Evolutionary conservation across 805 yeast genomes (phyloP).

Genomic region (Candida palmyrensis): DNA sequence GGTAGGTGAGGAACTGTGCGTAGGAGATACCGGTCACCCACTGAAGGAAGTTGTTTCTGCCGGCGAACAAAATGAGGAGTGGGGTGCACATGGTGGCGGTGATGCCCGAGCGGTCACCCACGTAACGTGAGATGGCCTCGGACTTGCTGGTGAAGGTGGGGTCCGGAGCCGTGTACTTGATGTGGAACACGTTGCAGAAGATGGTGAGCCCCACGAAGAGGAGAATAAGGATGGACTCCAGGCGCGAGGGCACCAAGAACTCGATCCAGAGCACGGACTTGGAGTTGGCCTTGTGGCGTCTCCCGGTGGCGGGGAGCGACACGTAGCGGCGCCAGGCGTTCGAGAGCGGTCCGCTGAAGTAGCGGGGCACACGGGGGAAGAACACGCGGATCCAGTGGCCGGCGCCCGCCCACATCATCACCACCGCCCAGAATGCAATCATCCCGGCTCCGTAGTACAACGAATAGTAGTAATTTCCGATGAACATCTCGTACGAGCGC

Average conservation of each 20-base stretch:
- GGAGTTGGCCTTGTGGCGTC: constrained; percentile 23
- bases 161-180: constrained; percentile 24
- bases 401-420: constrained; percentile 18
- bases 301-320: constrained; percentile 34
- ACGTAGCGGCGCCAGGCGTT: constrained; percentile 29
- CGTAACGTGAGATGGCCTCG: constrained; percentile 33
- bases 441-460: constrained; percentile 36
- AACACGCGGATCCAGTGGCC: constrained; percentile 27
- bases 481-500: constrained; percentile 27
- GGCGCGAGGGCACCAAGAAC: constrained; percentile 36
- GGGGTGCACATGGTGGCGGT: constrained; percentile 50
- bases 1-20: constrained; percentile 52
- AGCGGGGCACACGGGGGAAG: constrained; percentile 15
- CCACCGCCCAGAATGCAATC: constrained; percentile 26
- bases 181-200: constrained; percentile 17
- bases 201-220: constrained; percentile 25
- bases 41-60: constrained; percentile 59
- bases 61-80: constrained; percentile 52
- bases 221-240: constrained; percentile 27
- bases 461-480: constrained; percentile 40
- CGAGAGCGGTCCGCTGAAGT: constrained; percentile 21
- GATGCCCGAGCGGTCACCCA: constrained; percentile 46
- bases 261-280: constrained; percentile 17
- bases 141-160: constrained; percentile 29
- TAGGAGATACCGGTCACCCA: constrained; percentile 53